Conservation (phyloP, 805 yeast species). For the Metschnikowia reukaufii region DNA sequence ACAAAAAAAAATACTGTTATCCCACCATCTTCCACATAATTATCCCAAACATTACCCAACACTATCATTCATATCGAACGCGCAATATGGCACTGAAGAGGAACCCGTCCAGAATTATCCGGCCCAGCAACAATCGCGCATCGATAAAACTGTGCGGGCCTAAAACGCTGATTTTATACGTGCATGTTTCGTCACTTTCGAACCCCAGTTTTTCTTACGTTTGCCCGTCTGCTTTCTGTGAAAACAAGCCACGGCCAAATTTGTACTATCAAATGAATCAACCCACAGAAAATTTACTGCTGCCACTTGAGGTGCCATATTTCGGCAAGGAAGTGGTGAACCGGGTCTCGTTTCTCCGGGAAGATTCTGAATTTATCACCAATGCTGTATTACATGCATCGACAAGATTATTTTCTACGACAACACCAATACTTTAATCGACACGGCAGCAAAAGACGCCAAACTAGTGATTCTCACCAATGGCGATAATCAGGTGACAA, state of each 20-base stretch:
- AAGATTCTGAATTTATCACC: slow-evolving; percentile 51
- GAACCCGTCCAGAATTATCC: no score
- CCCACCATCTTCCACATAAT: no score
- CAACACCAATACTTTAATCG: slow-evolving; percentile 32
- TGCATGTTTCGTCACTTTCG: background rate
- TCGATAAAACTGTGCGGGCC: background rate
- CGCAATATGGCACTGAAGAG: no score
- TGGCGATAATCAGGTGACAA: slow-evolving; percentile 32
- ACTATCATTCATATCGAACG: no score
- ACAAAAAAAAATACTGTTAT: no score
- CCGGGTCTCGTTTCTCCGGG: slow-evolving; percentile 63
- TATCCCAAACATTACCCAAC: no score
- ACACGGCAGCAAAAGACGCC: slow-evolving; percentile 24
- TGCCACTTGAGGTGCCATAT: slow-evolving; percentile 23
- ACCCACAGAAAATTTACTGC: slow-evolving; percentile 1
- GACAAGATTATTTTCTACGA: slow-evolving; percentile 50
- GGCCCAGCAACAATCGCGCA: background rate
- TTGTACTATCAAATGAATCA: slow-evolving; percentile 14
- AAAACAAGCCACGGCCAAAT: background rate
- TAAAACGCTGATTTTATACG: background rate
- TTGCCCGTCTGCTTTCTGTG: background rate
- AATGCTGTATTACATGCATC: slow-evolving; percentile 45
- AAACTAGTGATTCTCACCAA: slow-evolving; percentile 38
- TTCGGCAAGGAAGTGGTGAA: slow-evolving; percentile 57
- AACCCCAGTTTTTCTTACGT: background rate